Evolutionary conservation across 225 moss, liverwort and hornwort species (phyloP).

Genomic region (Neckera pumila): DNA sequence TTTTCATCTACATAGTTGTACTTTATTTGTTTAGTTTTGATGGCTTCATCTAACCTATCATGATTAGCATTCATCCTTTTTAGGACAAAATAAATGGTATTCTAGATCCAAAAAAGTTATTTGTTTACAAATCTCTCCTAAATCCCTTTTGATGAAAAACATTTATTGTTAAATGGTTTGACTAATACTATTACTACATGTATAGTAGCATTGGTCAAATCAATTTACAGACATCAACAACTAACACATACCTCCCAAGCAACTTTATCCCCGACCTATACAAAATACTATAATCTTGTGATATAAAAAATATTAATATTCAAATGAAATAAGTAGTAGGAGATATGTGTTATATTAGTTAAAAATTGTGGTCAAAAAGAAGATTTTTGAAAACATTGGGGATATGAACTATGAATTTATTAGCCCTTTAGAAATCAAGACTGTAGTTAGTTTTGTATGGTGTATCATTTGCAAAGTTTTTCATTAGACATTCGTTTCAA

Average conservation of each 20-base stretch:
- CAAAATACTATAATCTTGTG: not conserved
- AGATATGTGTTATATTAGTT: not conserved
- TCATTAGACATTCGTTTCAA: fast-evolving
- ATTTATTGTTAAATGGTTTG: not conserved
- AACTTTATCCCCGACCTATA: fast-evolving
- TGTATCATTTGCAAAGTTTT: not conserved
- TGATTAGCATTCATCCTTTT: not conserved
- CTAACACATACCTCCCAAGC: not conserved
- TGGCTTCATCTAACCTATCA: not conserved
- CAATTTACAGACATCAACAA: not conserved
- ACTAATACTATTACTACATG: not conserved
- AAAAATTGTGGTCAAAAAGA: not conserved
- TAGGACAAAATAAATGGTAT: not conserved
- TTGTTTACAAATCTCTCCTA: not conserved
- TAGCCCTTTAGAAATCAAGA: not conserved
- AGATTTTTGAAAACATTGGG: not conserved
- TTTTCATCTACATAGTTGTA: not conserved
- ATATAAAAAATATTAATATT: not conserved
- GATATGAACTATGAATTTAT: not conserved
- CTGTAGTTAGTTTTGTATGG: not conserved
- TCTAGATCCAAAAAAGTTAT: fast-evolving
- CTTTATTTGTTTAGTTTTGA: not conserved
- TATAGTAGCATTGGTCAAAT: not conserved
- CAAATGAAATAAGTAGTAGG: not conserved
- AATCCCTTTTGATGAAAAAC: not conserved